Evolutionary conservation across 192 early-diverging fungal species (phyloP), one percentile per base, ranked within the genome.

Genomic region (Backusella liffmaniae): DNA sequence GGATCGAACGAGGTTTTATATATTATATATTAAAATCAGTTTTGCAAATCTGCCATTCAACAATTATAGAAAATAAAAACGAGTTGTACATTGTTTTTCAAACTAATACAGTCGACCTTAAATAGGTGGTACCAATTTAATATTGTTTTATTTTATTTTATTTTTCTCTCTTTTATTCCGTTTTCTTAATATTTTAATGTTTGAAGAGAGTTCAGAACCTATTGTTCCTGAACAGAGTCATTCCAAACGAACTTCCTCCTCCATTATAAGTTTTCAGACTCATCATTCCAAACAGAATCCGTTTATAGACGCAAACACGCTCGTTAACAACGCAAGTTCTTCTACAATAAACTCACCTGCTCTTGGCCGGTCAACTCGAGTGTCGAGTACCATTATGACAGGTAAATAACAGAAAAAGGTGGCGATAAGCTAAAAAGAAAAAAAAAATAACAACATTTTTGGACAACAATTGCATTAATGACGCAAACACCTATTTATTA

Each of bases 391-490:
- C 36, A 69, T 69, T 37, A 69, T 69, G 67, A 69, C 67, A 69
- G 67, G 67, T 69, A 69, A 69, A 39, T 6, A 35, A 32, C 1
- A 35, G n/a, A 66, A 35, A 35, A 18, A 16, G 30, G 30, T 1
- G 30, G 30, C 30, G 30, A 32, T 32, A 32, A 32, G 32, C 32
- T 0, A 56, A 59, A 26, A 12, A 26, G 0, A 62, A 29, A 59
- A 1, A 59, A 12, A 62, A 13, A 26, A 12, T 12, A 10, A 26
- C 23, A 59, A 62, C n/a, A 29, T 62, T 62, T 62, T 62, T 62
- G 56, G 56, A 62, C n/a, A 62, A 62, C 56, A 62, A 62, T 62
- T 62, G 66, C 66, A 37, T 23, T 68, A 69, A 37, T 69, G 67
- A 69, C 67, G 67, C 67, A 69, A 69, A 62, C 56, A 62, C 37